Base-by-base conservation (phyloP, 202 grass and related monocot species). In the Brachypodium distachyon region DNA sequence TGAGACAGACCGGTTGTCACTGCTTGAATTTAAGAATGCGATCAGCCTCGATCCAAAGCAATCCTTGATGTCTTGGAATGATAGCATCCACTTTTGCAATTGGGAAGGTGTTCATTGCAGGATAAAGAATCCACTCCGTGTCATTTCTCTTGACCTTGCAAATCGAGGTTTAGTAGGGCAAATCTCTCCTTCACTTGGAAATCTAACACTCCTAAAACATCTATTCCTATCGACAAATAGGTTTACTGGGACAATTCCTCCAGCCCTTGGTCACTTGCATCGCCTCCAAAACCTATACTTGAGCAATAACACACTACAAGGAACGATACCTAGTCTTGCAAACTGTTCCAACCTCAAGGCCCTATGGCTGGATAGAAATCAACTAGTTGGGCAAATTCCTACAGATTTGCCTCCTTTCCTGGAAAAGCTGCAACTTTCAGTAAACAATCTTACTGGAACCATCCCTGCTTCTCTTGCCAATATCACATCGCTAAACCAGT, bases 111-210 rank as follows among this genome's bases (percentile, higher is more conserved):
- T 82, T 70, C 26, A 9, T 3, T 89, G 77, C 18, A 47, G 39
- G 1, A 0, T 21, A 12, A 63, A 34, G 11, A 12, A 19, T 37
- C 66, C 83, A 27, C 60, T 11, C 4, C 72, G 62, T 6, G 56
- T 82, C 67, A n/a, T 55, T 8, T 43, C 32, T 36, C 41, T 91
- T 50, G 4, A 64, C 19, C 62, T 85, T 17, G 37, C 46, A 21
- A 28, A 9, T 7, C 70, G 31, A 80, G 72, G 48, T 11, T 60
- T 92, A 0, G 25, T 27, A 0, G 78, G 90, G 9, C 10, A 67
- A n/a, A 79, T 91, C 11, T 66, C 85, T 43, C 57, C 36, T 26
- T 84, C 77, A 10, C 55, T 91, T 2, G 78, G 72, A 9, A 91
- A 88, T 22, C 17, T 66, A 5, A 88, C 65, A 21, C 55, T 50